Conservation (phyloP, 2,329 filamentous ascomycete species). For the Macrophomina pseudophaseolina region DNA sequence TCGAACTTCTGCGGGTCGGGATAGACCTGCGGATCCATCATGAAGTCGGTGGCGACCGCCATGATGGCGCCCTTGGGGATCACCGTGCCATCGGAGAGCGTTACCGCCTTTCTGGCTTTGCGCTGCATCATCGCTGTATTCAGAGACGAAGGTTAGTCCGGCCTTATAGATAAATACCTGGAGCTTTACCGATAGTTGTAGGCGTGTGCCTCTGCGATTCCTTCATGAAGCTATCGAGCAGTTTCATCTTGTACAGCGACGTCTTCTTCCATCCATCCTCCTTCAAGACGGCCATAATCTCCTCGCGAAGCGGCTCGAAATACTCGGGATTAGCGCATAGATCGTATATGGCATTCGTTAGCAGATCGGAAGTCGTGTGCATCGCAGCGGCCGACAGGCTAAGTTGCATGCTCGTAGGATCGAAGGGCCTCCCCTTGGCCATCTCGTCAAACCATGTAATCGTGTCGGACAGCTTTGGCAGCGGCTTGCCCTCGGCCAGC, state of each 20-base stretch:
- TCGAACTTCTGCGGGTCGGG: conserved; percentile 19
- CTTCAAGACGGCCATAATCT: background rate
- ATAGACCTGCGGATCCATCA: conserved; percentile 13
- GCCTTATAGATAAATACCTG: background rate
- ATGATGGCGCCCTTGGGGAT: background rate
- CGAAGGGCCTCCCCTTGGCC: conserved; percentile 27
- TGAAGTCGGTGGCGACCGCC: background rate
- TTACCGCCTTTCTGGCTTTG: background rate
- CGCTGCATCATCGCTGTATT: too few species aligned
- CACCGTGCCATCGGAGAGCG: background rate
- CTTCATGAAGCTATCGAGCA: conserved; percentile 51
- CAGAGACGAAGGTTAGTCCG: too few species aligned
- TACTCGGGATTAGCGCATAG: background rate
- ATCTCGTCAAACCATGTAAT: conserved; percentile 29
- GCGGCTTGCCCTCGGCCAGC: background rate
- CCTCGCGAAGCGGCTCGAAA: background rate
- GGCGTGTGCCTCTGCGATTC: conserved; percentile 32
- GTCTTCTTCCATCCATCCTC: conserved; percentile 39
- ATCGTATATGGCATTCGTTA: background rate
- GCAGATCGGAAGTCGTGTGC: conserved; percentile 19
- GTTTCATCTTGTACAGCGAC: conserved; percentile 45
- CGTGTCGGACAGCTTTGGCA: conserved; percentile 6
- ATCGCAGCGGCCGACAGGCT: conserved; percentile 29
- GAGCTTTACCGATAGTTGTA: background rate
- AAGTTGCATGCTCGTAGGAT: conserved; percentile 27